Base-by-base conservation (phyloP, 805 yeast species). In the Candida multigemmis region DNA sequence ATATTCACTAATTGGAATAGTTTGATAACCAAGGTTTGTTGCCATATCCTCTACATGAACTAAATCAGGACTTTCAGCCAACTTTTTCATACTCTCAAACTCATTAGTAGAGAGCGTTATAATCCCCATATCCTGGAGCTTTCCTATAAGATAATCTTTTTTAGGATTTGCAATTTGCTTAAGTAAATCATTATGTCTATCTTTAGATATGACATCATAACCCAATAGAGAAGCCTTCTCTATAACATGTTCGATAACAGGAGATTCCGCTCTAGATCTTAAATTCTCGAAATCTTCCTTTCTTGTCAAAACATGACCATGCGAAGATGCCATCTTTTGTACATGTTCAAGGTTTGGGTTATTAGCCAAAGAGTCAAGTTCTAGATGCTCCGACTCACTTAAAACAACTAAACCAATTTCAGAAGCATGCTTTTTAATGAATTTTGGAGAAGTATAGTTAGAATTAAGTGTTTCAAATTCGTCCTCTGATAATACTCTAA, bases 31-130 rank as follows among this genome's bases (percentile, higher is more conserved):
- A 11, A 23, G 30, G 4, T 31, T 27, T 4, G 16, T 16, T 0
- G 56, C 53, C 17, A 44, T 40, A 9, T 31, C 31, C 18, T 32
- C 36, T 22, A 64, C 25, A 22, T 41, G 36, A n/a, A n/a, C 53
- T 4, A 38, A n/a, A 13, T 45, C 20, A 4, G 61, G 59, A 4
- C 25, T 27, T 4, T 42, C 28, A 4, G 15, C 33, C 20, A 14
- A 22, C 25, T 7, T 27, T 28, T 1, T 36, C 22, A 18, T 17
- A 10, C 9, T 7, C 10, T 17, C 19, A n/a, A n/a, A n/a, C n/a
- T n/a, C n/a, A n/a, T 5, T 40, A 22, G 3, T 28, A 12, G 11
- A 34, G 12, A 4, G 35, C 23, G 3, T 41, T 43, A 14, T 27
- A 28, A 3, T 16, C 16, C 6, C 39, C 42, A 4, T 24, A 22